These are phyloP conservation scores for Posidonia australis DNA, from an alignment of 106 monocot genomes.

Conservation along the genomic window DNA sequence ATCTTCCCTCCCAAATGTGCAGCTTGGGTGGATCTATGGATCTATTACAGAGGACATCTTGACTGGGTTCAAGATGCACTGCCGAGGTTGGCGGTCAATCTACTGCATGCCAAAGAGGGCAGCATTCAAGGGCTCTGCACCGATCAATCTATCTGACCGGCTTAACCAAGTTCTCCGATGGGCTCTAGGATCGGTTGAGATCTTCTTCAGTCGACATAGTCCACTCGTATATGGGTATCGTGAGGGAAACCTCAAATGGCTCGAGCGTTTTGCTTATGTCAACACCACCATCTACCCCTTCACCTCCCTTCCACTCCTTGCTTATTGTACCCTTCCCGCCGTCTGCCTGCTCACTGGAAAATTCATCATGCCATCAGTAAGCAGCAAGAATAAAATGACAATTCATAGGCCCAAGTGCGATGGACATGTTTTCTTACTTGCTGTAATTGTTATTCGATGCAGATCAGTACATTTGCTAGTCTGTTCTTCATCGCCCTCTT, in stretches of 20 bases:
- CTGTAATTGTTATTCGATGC: conserved; percentile 4
- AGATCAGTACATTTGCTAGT: conserved; percentile 19
- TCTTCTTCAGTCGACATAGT: conserved; percentile 94
- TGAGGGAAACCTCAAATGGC: conserved; percentile 83
- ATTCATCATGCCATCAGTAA: conserved; percentile 22
- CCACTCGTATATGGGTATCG: conserved; percentile 84
- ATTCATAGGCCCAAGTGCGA: background rate
- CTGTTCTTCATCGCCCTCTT: conserved; percentile 20
- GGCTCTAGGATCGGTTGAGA: conserved; percentile 96
- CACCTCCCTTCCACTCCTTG: conserved; percentile 42
- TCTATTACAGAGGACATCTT: conserved; percentile 96
- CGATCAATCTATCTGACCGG: conserved; percentile 87
- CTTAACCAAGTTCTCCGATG: conserved; percentile 92
- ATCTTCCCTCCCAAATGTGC: conserved; percentile 5
- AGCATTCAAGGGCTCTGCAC: conserved; percentile 93
- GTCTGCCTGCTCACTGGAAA: conserved; percentile 20
- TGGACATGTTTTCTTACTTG: background rate
- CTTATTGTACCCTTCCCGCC: conserved; percentile 25
- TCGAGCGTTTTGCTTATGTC: conserved; percentile 84
- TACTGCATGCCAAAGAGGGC: conserved; percentile 94
- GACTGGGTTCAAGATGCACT: conserved; percentile 99
- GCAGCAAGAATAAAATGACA: background rate
- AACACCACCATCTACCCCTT: conserved; percentile 98
- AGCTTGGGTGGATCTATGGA: conserved; percentile 98
- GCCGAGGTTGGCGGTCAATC: conserved; percentile 82